These are phyloP conservation scores for Sporothrix dimorphospora DNA, from an alignment of 2,329 filamentous ascomycete species.

Conservation along the genomic window DNA sequence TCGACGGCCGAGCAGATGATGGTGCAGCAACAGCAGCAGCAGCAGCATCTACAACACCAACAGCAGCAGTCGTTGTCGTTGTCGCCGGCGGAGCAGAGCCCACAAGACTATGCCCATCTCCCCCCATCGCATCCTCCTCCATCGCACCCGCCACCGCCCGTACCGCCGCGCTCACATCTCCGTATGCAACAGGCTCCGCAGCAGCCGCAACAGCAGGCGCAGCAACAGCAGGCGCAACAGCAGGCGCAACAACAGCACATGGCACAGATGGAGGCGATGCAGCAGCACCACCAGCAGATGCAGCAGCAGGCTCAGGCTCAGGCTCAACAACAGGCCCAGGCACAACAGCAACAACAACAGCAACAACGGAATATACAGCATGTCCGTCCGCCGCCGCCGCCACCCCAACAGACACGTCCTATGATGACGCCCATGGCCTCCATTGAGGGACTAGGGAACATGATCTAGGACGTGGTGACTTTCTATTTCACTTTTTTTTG, in stretches of 20 bases:
- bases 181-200: constrained; percentile 13
- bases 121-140: not conserved
- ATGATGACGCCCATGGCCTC: constrained; percentile 40
- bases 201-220: not conserved
- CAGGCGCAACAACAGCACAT: constrained; percentile 32
- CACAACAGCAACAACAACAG: constrained; percentile 11
- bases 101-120: constrained; percentile 30
- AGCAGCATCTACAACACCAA: too few species aligned
- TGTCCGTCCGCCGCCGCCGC: constrained; percentile 37
- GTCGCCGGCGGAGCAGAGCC: constrained; percentile 31
- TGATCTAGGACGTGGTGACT: constrained; percentile 45
- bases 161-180: constrained; percentile 22
- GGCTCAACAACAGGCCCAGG: not conserved
- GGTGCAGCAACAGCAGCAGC: constrained; percentile 28
- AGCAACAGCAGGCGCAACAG: not conserved
- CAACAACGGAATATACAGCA: constrained; percentile 23
- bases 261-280: constrained; percentile 34
- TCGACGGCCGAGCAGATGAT: constrained; percentile 16
- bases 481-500: not conserved
- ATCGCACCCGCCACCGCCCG: constrained; percentile 22
- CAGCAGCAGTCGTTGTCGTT: constrained; percentile 29
- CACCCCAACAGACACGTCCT: constrained; percentile 35
- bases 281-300: constrained; percentile 31
- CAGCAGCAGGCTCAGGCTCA: constrained; percentile 10
- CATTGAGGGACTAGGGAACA: constrained; percentile 49